These are phyloP conservation scores for Artomyces pyxidatus DNA, from an alignment of 768 basidiomycete genomes.

Conservation along the genomic window DNA sequence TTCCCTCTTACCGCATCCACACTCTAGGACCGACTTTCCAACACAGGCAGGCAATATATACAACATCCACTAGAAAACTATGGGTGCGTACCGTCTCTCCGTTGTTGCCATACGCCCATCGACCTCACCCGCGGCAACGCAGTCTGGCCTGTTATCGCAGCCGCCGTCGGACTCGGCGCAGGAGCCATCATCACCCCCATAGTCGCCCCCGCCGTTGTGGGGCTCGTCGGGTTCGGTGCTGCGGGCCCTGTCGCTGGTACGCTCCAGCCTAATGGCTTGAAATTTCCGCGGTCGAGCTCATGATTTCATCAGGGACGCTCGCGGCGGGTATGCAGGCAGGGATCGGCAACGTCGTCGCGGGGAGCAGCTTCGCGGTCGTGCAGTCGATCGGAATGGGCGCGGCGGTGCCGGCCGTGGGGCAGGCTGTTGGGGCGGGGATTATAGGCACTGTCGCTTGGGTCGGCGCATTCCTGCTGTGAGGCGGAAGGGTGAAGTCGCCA, in stretches of 20 bases:
- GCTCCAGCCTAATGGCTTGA: neutral
- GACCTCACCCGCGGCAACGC: no score
- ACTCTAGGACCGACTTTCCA: no score
- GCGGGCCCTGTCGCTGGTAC: neutral
- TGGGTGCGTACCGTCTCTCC: no score
- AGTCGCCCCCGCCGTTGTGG: neutral
- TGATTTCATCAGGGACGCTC: slow-evolving; percentile 10
- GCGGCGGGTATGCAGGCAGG: slow-evolving; percentile 19
- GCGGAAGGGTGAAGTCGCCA: no score
- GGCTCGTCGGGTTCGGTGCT: neutral
- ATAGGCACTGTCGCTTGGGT: neutral
- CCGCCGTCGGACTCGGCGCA: neutral
- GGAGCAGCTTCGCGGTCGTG: slow-evolving; percentile 17
- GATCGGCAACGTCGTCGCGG: slow-evolving; percentile 18
- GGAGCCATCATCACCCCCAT: neutral
- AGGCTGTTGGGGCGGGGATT: neutral
- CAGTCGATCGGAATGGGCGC: slow-evolving; percentile 10
- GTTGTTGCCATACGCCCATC: no score
- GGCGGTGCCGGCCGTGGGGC: neutral
- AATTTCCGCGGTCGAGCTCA: neutral
- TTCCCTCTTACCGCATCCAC: no score
- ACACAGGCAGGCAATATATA: no score
- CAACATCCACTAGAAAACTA: no score
- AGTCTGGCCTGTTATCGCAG: neutral
- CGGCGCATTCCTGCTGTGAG: no score